Evolutionary conservation across 2,329 filamentous ascomycete species (phyloP), one percentile per base, ranked within the genome.

Genomic region (Diaporthe sp.): DNA sequence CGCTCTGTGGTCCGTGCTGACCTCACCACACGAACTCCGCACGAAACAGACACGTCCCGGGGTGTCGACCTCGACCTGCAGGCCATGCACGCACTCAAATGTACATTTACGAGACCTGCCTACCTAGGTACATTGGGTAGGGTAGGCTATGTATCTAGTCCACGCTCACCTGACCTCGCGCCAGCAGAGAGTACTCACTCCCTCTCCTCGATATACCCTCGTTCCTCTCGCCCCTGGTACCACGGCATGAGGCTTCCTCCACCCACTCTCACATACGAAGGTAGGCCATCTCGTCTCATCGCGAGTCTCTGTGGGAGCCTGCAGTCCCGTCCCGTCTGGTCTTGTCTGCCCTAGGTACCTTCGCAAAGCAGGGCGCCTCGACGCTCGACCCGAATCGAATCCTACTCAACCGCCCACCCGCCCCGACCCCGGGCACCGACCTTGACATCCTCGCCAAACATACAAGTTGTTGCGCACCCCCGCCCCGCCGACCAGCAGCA

Each of bases 81-180:
- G 79, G 78, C 79, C 79, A 74, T 78, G 80, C 79, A 75, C 77
- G 76, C 77, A 76, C 61, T 72, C 57, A 67, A 73, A 75, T 80
- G 82, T 82, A 82, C 60, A 45, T 13, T 10, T 66, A 22, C 12
- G 12, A 17, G n/a, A n/a, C 22, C 19, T 55, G 50, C 25, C 25
- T 54, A 82, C 9, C 33, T 42, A 55, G 7, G 9, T n/a, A n/a
- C n/a, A n/a, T n/a, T n/a, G n/a, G n/a, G n/a, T n/a, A n/a, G n/a
- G n/a, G n/a, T 52, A 28, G n/a, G 8, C 25, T 22, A 47, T n/a
- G 28, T 30, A 28, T n/a, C 42, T 38, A 40, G n/a, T 15, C 52
- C 12, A 60, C 52, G 52, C 72, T 71, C 66, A 71, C 72, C 66
- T 74, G 72, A 74, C 66, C 72, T 74, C 72, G 72, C 72, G 72